Evolutionary conservation across 306 rosid genomes (phyloP).

Genomic region (Fagus sylvatica): DNA sequence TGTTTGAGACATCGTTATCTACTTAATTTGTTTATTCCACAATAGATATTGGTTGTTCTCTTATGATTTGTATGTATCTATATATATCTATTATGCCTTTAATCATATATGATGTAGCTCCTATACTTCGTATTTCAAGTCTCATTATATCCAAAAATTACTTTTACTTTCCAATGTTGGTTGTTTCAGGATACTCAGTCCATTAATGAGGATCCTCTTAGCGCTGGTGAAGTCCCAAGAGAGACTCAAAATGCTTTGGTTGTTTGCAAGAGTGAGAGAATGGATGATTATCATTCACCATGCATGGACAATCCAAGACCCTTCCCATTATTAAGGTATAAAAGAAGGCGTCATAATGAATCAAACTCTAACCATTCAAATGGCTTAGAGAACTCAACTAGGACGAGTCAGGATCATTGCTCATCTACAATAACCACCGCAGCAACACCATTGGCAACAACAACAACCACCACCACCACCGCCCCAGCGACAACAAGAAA

Average conservation of each 20-base stretch:
- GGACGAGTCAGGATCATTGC: slow-evolving; percentile 62
- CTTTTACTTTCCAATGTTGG: slow-evolving; percentile 1
- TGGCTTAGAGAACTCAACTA: slow-evolving; percentile 64
- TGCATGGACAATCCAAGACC: slow-evolving; percentile 58
- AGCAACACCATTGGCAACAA: slow-evolving; percentile 39
- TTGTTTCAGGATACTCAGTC: slow-evolving; percentile 62
- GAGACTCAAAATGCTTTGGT: slow-evolving; percentile 52
- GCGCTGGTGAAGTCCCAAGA: slow-evolving; percentile 60
- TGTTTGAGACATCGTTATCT: neutral
- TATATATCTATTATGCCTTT: neutral
- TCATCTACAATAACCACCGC: slow-evolving; percentile 73
- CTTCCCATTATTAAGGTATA: slow-evolving; percentile 59
- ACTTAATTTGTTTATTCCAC: neutral
- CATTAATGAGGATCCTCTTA: slow-evolving; percentile 45
- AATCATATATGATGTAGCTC: neutral
- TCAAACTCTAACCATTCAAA: slow-evolving; percentile 49
- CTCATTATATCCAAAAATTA: slow-evolving; percentile 1
- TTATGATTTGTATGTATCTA: neutral
- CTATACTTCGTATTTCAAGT: neutral
- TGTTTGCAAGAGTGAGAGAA: slow-evolving; percentile 75
- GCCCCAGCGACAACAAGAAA: slow-evolving; percentile 53
- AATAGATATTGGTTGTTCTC: neutral
- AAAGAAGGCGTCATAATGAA: slow-evolving; percentile 64
- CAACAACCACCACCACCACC: slow-evolving; percentile 23
- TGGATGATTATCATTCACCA: slow-evolving; percentile 57